Base-by-base conservation (phyloP, 1,284 basidiomycete species). In the Moesziomyces antarcticus region DNA sequence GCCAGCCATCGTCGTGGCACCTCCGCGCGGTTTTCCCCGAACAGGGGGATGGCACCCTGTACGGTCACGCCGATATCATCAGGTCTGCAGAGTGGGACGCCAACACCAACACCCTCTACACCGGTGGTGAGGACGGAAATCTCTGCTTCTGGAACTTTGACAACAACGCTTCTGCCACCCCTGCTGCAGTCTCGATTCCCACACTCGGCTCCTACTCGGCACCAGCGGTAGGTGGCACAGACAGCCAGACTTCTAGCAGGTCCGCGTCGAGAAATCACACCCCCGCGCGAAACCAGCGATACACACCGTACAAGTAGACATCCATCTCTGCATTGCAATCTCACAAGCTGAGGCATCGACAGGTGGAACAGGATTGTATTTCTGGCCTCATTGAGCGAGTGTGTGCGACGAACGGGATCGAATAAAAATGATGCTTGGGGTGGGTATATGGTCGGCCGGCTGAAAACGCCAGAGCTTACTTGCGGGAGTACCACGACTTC, bases 41-140 rank as follows among this genome's bases (percentile, higher is more conserved):
- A 47, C 66, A 59, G 20, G 69, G 64, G 21, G 64, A 64, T 41
- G 62, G 62, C 16, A 66, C 62, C 0, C 44, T 68, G 9, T 64
- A 67, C 30, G 79, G 70, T 6, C 79, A 81, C 55, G 47, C 57
- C 18, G 79, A 81, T 45, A 78, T 81, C 49, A 70, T 81, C 8
- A 62, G 79, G 6, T 68, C 63, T 33, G 74, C 75, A 16, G 56
- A 68, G 24, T 78, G 61, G 60, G 74, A 77, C 35, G 18, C 64
- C 16, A 27, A 25, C 5, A 57, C 57, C 3, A 60, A 72, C n/a
- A 67, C 64, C 0, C 55, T 80, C 18, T 74, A 73, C 46, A 75
- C 78, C 0, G 78, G 78, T 9, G 78, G 76, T 4, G 78, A 80
- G 44, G 78, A 80, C 49, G 77, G 75, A 14, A 74, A 65, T n/a